Percentiles rank a stretch among this genome's conserved stretches.
These are phyloP conservation scores for Lactifluus echinatus DNA, from an alignment of 768 basidiomycete species.

Conservation along the genomic window DNA sequence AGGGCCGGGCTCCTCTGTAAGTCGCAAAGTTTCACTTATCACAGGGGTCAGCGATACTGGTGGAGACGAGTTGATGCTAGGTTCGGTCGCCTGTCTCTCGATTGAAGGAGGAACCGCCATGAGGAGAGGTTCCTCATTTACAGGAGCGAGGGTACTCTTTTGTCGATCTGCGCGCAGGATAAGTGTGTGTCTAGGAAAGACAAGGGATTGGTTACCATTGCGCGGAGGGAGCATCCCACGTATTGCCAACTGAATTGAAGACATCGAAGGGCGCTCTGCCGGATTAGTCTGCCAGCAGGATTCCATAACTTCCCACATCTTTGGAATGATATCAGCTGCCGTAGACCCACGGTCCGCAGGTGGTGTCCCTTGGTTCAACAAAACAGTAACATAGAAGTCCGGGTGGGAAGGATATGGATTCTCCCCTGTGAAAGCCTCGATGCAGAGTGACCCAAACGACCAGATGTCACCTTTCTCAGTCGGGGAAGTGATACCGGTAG, in stretches of 20 bases:
- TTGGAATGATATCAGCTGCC: background rate
- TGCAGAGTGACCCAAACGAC: conserved; percentile 14
- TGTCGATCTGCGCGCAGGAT: background rate
- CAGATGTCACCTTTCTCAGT: conserved; percentile 7
- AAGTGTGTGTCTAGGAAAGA: background rate
- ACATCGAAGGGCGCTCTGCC: conserved; percentile 4
- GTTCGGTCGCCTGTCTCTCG: background rate
- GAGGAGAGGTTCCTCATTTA: background rate
- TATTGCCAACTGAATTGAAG: background rate
- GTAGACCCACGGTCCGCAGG: background rate
- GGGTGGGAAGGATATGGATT: background rate
- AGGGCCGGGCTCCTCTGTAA: background rate
- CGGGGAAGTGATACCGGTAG: background rate
- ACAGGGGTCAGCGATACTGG: background rate
- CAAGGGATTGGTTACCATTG: background rate
- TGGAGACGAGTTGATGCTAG: background rate
- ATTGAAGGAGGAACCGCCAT: background rate
- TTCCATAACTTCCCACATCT: conserved; percentile 15
- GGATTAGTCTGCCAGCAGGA: conserved; percentile 5
- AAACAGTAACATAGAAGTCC: background rate
- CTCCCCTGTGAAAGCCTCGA: conserved; percentile 10
- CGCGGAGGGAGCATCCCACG: background rate
- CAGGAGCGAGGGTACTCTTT: background rate
- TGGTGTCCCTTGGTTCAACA: background rate
- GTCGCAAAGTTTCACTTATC: background rate